A percentile compares a stretch with the other conserved stretches of the same genome.
Evolutionary conservation across 164 flowering plant genomes (phyloP).

Genomic region (Vitis vinifera): ASM3070453v1 NC_081817.1:23185001-23185500

Average conservation of each 20-base stretch:
- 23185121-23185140: background rate
- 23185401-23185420: constrained; percentile 60
- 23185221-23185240: too few relatives aligned
- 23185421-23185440: constrained; percentile 62
- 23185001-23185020: too few relatives aligned
- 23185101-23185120: background rate
- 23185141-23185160: background rate
- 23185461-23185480: constrained; percentile 64
- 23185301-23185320: constrained; percentile 57
- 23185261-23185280: too few relatives aligned
- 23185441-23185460: constrained; percentile 60
- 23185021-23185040: too few relatives aligned
- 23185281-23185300: constrained; percentile 62
- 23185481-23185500: constrained; percentile 36
- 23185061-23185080: too few relatives aligned
- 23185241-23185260: too few relatives aligned
- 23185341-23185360: constrained; percentile 47
- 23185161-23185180: constrained; percentile 33
- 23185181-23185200: constrained; percentile 36
- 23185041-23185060: too few relatives aligned
- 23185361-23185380: constrained; percentile 34
- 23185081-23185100: constrained; percentile 6
- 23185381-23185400: constrained; percentile 54
- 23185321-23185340: constrained; percentile 52
- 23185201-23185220: constrained; percentile 1